phyloP scores from a whole-genome alignment of 2,329 filamentous ascomycete species.

The Pseudocercospora fuligena region DNA sequence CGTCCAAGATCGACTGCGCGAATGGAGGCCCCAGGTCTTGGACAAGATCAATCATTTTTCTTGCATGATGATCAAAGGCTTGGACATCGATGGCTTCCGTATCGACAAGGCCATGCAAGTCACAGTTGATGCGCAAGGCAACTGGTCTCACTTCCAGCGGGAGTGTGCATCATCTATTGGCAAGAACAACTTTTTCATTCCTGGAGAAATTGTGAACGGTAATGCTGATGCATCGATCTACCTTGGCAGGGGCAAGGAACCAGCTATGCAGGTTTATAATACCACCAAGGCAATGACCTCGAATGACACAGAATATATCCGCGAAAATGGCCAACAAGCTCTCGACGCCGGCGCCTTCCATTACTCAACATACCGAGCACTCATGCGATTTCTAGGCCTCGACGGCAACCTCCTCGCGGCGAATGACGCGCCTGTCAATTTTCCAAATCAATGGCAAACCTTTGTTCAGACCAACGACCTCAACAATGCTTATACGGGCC shows the following conservation, averaged over 20 bases:
- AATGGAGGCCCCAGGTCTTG: constrained; percentile 64
- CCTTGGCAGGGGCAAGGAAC: constrained; percentile 65
- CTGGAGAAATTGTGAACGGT: constrained; percentile 67
- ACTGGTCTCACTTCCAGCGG: constrained; percentile 62
- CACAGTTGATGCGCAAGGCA: constrained; percentile 64
- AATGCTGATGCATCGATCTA: constrained; percentile 66
- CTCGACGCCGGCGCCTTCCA: constrained; percentile 67
- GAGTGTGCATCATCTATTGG: constrained; percentile 61
- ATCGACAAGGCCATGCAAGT: constrained; percentile 70
- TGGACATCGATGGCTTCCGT: constrained; percentile 71
- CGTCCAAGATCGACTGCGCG: constrained; percentile 69
- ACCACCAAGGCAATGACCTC: constrained; percentile 57
- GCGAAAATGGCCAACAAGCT: constrained; percentile 57
- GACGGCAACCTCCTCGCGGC: constrained; percentile 61
- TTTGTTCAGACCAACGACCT: constrained; percentile 64
- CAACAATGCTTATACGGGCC: constrained; percentile 62
- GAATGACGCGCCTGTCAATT: constrained; percentile 60
- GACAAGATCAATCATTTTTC: constrained; percentile 65
- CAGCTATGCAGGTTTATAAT: constrained; percentile 56
- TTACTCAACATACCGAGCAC: constrained; percentile 66
- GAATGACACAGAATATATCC: constrained; percentile 58
- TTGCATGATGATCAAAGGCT: constrained; percentile 64
- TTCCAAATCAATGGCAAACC: constrained; percentile 58
- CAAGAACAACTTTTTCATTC: constrained; percentile 68
- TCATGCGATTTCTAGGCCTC: constrained; percentile 65